phyloP scores from a whole-genome alignment of 2,329 filamentous ascomycete genomes.

The Cercospora sp. region DNA sequence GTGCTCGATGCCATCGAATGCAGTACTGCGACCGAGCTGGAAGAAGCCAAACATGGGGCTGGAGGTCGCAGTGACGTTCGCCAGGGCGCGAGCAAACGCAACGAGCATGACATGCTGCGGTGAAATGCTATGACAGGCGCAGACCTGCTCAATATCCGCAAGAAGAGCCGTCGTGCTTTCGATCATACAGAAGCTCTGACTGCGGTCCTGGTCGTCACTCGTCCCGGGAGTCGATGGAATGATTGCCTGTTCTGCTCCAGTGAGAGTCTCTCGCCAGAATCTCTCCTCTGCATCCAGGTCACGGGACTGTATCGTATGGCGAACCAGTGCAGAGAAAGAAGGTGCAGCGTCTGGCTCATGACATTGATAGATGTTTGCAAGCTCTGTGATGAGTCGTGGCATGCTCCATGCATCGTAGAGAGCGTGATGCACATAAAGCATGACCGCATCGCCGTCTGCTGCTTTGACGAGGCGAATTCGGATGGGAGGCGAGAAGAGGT shows the following conservation, averaged over 20 bases:
- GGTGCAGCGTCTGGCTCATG: constrained; percentile 4
- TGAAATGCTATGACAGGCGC: constrained; percentile 13
- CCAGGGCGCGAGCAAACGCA: constrained; percentile 21
- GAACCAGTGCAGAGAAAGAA: constrained; percentile 15
- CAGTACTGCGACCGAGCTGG: constrained; percentile 17
- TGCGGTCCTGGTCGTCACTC: constrained; percentile 9
- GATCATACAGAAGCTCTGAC: constrained; percentile 17
- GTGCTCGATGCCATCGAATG: constrained; percentile 18
- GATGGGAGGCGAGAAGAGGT: constrained; percentile 19
- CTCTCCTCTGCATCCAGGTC: constrained; percentile 7
- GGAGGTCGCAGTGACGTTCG: constrained; percentile 1
- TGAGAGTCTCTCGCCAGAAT: constrained; percentile 18
- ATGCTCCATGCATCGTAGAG: constrained; percentile 27
- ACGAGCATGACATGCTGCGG: constrained; percentile 20
- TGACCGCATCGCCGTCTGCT: constrained; percentile 19
- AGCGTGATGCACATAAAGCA: constrained; percentile 23
- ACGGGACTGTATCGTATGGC: constrained; percentile 8
- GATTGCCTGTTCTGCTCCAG: constrained; percentile 14
- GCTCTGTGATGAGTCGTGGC: constrained; percentile 16
- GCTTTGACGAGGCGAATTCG: constrained; percentile 17
- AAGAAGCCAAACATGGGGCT: constrained; percentile 24
- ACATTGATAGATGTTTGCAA: constrained; percentile 13
- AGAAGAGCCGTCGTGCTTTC: background rate
- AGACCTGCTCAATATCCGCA: constrained; percentile 2
- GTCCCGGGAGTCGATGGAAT: background rate